Percentiles rank a stretch among this genome's conserved stretches.
Conservation (phyloP, 83 land plant species). For the Thuja plicata region DNA sequence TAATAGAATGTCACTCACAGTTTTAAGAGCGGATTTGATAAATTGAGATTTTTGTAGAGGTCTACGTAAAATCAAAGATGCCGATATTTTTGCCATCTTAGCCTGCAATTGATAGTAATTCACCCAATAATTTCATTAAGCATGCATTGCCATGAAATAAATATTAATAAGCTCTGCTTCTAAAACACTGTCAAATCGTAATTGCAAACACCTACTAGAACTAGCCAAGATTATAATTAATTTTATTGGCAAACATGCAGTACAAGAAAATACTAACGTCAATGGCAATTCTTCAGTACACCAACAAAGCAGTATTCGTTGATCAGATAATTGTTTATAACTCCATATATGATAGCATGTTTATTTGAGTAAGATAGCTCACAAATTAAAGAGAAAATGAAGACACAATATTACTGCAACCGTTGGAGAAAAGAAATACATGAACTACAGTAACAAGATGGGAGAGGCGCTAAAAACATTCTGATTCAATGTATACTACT, state of each 20-base stretch:
- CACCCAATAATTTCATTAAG: neutral
- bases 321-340: neutral
- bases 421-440: neutral
- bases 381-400: neutral
- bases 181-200: neutral
- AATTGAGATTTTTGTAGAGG: conserved; percentile 38
- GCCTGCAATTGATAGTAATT: conserved; percentile 31
- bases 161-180: neutral
- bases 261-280: neutral
- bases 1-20: conserved; percentile 30
- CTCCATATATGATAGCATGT: neutral
- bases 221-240: neutral
- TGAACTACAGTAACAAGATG: neutral
- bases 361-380: neutral
- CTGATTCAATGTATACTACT: neutral
- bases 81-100: conserved; percentile 45
- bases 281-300: neutral
- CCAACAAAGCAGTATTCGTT: neutral
- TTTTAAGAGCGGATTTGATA: conserved; percentile 46
- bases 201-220: neutral
- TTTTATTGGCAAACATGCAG: neutral
- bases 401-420: neutral
- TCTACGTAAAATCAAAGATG: conserved; percentile 53
- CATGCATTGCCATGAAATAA: neutral
- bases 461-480: neutral